Percentiles rank a stretch among this genome's conserved stretches.
phyloP scores from a whole-genome alignment of 768 basidiomycete genomes.

The Termitomyces titanicus region DNA sequence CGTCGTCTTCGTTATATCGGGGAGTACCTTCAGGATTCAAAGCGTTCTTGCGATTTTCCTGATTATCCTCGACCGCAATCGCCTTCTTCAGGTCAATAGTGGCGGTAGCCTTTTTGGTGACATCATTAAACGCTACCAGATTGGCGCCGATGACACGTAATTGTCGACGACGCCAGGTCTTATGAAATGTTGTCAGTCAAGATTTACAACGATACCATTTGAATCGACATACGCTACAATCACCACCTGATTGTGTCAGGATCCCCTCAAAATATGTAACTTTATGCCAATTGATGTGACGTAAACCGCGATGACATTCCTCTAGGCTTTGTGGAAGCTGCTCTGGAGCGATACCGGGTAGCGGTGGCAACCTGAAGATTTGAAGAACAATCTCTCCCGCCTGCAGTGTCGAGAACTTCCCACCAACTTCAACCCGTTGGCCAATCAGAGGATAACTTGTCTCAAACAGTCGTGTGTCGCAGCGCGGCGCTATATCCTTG shows the following conservation, averaged over 20 bases:
- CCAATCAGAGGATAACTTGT: constrained; percentile 80
- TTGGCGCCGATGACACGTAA: constrained; percentile 84
- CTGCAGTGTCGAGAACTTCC: constrained; percentile 60
- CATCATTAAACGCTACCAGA: constrained; percentile 87
- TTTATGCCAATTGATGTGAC: constrained; percentile 93
- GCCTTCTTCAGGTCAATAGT: constrained; percentile 92
- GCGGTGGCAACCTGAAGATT: constrained; percentile 83
- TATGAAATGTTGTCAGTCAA: constrained; percentile 1
- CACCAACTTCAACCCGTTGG: constrained; percentile 56
- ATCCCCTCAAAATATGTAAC: constrained; percentile 91
- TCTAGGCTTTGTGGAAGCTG: constrained; percentile 90
- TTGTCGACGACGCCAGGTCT: constrained; percentile 83
- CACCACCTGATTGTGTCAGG: constrained; percentile 90
- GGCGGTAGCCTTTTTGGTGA: constrained; percentile 85
- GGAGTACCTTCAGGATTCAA: constrained; percentile 34
- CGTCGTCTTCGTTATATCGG: constrained; percentile 57
- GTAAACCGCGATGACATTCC: constrained; percentile 84
- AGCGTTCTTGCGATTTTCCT: constrained; percentile 47
- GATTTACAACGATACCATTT: neutral
- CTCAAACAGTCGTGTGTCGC: constrained; percentile 84
- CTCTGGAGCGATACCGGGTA: constrained; percentile 76
- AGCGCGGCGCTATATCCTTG: constrained; percentile 79
- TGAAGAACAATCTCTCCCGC: constrained; percentile 89
- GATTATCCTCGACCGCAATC: constrained; percentile 70
- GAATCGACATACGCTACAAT: constrained; percentile 68